Base-by-base conservation (phyloP, 768 basidiomycete species). In the Leccinellum rugosiceps region DNA sequence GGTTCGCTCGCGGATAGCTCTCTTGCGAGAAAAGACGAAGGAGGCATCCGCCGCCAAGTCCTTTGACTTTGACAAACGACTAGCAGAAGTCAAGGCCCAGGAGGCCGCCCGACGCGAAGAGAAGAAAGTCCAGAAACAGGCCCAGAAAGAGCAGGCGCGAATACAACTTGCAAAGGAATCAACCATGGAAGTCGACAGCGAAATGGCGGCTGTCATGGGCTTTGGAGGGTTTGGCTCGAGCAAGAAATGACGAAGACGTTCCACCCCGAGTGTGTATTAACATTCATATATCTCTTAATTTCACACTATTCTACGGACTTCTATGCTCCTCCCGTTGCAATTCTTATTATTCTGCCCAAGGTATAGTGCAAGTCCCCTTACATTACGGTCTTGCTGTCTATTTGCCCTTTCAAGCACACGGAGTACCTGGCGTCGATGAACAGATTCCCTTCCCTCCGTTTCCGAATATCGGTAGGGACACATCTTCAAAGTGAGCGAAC, bases 21-120 rank as follows among this genome's bases (percentile, higher is more conserved):
- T 82, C 35, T 77, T 99, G 30, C 86, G 96, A 14, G 94, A 92
- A 71, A 87, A 86, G 72, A 95, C 95, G 2, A 88, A 86, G 59
- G 86, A 90, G 43, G 86, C 87, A 8, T 85, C 93, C 1, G 78
- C 82, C 26, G 88, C 92, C 0, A 97, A 97, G 69, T 83, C 87
- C n/a, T 99, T 84, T 67, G 96, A 99, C 75, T 99, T 99, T 75
- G 88, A 94, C 66, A 77, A 89, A 67, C 90, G 97, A 26, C 74
- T 98, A 13, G 84, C 85, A 31, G 90, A 94, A 64, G 84, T 98
- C 51, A 85, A 84, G 62, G 84, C 81, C 28, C 86, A 83, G 63
- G 92, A 95, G 71, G 75, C 78, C 10, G 77, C 82, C 0, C 73
- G 82, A 25, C 83, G 90, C 13, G 83, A 84, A 31, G 81, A 87